Evolutionary conservation across 352 stramenopile species (phyloP).

Genomic region (Pythium inflatum): DNA sequence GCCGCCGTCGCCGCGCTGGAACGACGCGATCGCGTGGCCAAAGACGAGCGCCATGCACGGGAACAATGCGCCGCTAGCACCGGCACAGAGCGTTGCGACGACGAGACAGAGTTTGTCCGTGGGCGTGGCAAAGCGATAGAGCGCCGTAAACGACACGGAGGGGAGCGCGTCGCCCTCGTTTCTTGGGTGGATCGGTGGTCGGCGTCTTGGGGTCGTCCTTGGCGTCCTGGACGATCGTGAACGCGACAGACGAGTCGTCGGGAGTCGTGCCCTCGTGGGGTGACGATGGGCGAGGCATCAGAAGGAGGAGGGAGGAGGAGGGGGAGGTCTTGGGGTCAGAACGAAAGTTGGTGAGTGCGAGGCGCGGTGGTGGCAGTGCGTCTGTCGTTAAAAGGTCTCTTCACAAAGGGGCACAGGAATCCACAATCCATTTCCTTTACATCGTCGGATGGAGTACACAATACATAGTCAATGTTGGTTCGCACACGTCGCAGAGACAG

Average conservation of each 20-base stretch:
- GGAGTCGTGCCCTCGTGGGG: no score
- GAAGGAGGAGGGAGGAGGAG: not conserved
- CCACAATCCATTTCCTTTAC: no score
- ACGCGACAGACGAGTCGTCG: not conserved
- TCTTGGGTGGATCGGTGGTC: not conserved
- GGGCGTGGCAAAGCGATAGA: slow-evolving; percentile 41
- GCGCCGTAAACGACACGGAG: not conserved
- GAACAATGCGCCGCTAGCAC: slow-evolving; percentile 38
- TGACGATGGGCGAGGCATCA: not conserved
- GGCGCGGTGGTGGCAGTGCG: not conserved
- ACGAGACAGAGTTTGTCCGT: slow-evolving; percentile 37
- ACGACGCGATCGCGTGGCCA: slow-evolving; percentile 40
- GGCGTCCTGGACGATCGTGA: slow-evolving; percentile 3
- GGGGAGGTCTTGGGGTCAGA: no score
- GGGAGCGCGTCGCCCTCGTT: not conserved
- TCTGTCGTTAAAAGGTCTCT: not conserved
- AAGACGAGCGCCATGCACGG: slow-evolving; percentile 55
- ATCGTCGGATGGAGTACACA: no score
- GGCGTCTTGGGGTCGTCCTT: not conserved
- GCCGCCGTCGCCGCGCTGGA: slow-evolving; percentile 9
- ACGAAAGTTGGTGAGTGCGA: not conserved
- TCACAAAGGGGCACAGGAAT: not conserved
- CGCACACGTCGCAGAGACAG: not conserved
- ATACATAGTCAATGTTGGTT: not conserved
- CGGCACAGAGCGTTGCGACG: slow-evolving; percentile 28